Conservation (phyloP, 2,329 filamentous ascomycete species). For the Phaeosphaeriaceae sp. region DNA sequence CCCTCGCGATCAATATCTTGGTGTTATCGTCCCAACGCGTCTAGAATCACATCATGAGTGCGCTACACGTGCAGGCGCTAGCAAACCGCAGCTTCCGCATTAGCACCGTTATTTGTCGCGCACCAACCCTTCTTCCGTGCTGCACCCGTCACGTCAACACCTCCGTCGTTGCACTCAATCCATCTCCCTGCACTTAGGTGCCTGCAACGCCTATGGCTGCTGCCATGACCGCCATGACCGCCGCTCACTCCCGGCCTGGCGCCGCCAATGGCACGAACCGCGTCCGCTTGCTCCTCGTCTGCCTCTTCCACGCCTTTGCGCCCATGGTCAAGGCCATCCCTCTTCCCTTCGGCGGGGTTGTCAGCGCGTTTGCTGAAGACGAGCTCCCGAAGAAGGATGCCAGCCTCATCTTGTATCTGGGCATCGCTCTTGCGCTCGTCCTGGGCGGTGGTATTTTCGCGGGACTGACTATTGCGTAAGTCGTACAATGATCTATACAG, state of each 20-base stretch:
- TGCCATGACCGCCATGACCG: slow-evolving; percentile 42
- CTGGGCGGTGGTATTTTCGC: slow-evolving; percentile 92
- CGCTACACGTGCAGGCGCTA: slow-evolving; percentile 4
- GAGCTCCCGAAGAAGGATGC: slow-evolving; percentile 60
- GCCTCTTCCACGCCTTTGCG: slow-evolving; percentile 40
- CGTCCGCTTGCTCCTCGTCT: slow-evolving; percentile 35
- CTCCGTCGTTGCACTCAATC: slow-evolving; percentile 9
- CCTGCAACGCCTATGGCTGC: slow-evolving; percentile 30
- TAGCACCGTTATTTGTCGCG: slow-evolving; percentile 13
- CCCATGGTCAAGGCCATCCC: slow-evolving; percentile 45
- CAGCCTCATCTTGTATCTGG: slow-evolving; percentile 80
- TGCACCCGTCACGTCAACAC: slow-evolving; percentile 3
- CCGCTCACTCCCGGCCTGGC: slow-evolving; percentile 24
- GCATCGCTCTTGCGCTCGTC: slow-evolving; percentile 80
- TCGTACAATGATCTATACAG: slow-evolving; percentile 22
- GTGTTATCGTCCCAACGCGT: neutral
- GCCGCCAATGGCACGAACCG: slow-evolving; percentile 38
- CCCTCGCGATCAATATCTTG: slow-evolving; percentile 2
- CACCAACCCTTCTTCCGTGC: slow-evolving; percentile 4
- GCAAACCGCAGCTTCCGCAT: slow-evolving; percentile 5
- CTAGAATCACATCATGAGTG: neutral
- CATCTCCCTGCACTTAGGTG: slow-evolving; percentile 22
- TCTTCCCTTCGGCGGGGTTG: slow-evolving; percentile 30
- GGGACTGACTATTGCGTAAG: slow-evolving; percentile 85
- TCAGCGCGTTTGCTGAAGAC: slow-evolving; percentile 32